Base-by-base conservation (phyloP, 148 eudicot species). In the Rhododendron molle region DNA sequence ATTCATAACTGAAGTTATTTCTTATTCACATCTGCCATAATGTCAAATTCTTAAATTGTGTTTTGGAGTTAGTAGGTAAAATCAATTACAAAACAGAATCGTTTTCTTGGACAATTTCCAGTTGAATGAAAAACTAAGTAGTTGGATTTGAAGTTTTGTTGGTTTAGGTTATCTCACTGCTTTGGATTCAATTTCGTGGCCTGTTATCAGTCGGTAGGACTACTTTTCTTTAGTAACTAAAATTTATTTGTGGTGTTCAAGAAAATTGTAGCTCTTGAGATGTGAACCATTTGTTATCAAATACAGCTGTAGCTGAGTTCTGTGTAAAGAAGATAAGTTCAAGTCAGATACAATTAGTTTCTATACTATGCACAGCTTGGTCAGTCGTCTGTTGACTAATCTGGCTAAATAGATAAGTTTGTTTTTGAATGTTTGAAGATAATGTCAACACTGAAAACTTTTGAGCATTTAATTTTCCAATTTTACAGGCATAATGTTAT, bases 351-450 rank as follows among this genome's bases (percentile, higher is more conserved):
- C 14, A 79, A 20, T 79, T 56, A 16, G 62, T 56, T 49, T 13
- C 58, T 26, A n/a, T 28, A 79, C 4, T 28, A 12, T 7, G 49
- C 54, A 50, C 8, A 7, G 43, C 65, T 80, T 52, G 67, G 34
- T 16, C 13, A 7, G n/a, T 79, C 18, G n/a, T 79, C 18, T 10
- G 34, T 13, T 47, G 58, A 47, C 58, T 50, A 18, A 54, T 54
- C 7, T 32, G 38, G 69, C 58, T 18, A 34, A 54, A 52, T 54
- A 18, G 60, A 54, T 34, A 34, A 54, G 46, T 30, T 18, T 3
- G 38, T 30, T 80, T 32, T 80, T 80, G 83, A 54, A 79, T 50
- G n/a, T 16, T 78, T 47, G 28, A 78, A 78, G 34, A 78, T 44
- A 44, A 43, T 47, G 15, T 20, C 44, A 18, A 18, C 2, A n/a